Base-by-base conservation (phyloP, 768 basidiomycete genomes). In the Lyophyllum decastes region DNA sequence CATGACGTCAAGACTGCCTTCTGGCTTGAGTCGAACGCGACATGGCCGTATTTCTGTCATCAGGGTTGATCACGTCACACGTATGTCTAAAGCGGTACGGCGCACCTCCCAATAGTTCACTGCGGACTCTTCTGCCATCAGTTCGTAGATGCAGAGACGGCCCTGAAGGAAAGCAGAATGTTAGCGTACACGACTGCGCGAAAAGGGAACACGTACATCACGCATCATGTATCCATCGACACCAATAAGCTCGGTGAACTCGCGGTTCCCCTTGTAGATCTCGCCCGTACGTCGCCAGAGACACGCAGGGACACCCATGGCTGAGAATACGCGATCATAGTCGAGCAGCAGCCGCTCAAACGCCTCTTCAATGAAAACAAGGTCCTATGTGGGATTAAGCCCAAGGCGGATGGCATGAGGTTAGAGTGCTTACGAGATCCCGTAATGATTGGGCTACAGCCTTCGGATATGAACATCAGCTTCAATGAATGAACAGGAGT, bases 251-350 rank as follows among this genome's bases (percentile, higher is more conserved):
- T 94, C 92, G 6, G 94, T 88, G 70, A 99, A 98, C 73, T 96
- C 95, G 54, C 93, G 84, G 69, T 99, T 99, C 44, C 90, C 95
- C 72, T 98, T 98, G 80, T 98, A 98, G 61, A 98, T 98, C 76
- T 98, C 95, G 33, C 96, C 96, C 2, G 96, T 99, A 48, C 96
- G 79, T 25, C 95, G 81, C 96, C 96, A 98, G 6, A 98, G 81
- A 63, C 96, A 99, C 0, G 95, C 95, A 0, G 96, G 96, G 3
- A 98, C 94, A 33, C 94, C 95, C 89, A 99, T 98, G 0, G 93
- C 94, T 52, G 89, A 88, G 73, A 94, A 93, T 14, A 92, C 94
- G 22, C 95, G 89, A 70, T 98, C 96, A 61, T 98, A 98, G 68
- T 97, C 95, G 21, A 98, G 84, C 56, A 99, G 79, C 59, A 98